A percentile compares a stretch with the other conserved stretches of the same genome.
These are phyloP conservation scores for Xylaria multiplex DNA, from an alignment of 2,329 filamentous ascomycete species.

Conservation along the genomic window DNA sequence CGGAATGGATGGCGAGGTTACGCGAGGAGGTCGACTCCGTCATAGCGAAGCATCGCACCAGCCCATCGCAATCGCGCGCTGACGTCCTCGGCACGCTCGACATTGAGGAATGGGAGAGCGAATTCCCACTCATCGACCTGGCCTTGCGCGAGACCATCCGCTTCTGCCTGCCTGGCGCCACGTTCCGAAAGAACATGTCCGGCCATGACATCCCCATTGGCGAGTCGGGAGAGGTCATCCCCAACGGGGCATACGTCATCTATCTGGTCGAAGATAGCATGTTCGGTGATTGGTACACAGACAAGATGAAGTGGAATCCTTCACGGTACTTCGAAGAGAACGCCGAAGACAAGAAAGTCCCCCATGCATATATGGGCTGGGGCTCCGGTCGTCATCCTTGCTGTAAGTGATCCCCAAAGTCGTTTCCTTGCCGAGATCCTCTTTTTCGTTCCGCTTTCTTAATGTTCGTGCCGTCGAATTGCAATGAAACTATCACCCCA, in stretches of 20 bases:
- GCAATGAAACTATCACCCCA: background rate
- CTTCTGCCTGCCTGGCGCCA: constrained; percentile 57
- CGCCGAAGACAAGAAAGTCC: constrained; percentile 53
- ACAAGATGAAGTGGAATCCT: constrained; percentile 58
- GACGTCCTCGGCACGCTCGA: constrained; percentile 57
- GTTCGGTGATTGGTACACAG: constrained; percentile 54
- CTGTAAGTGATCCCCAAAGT: constrained; percentile 39
- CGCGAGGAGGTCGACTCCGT: constrained; percentile 59
- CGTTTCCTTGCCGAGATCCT: too few relatives aligned
- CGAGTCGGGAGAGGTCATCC: constrained; percentile 59
- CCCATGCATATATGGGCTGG: constrained; percentile 44
- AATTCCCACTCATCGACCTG: constrained; percentile 63
- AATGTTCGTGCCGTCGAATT: background rate
- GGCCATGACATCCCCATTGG: constrained; percentile 57
- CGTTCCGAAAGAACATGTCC: constrained; percentile 63
- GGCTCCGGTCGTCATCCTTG: constrained; percentile 52
- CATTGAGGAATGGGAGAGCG: constrained; percentile 64
- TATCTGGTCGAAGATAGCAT: constrained; percentile 61
- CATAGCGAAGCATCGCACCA: constrained; percentile 55
- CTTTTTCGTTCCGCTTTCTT: too few relatives aligned
- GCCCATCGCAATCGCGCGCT: constrained; percentile 45
- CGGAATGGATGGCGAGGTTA: constrained; percentile 57
- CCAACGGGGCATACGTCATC: constrained; percentile 57
- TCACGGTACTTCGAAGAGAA: constrained; percentile 55
- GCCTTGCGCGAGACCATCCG: constrained; percentile 65